Base-by-base conservation (phyloP, 163 green algal genomes). In the Prototheca stagnorum region DNA sequence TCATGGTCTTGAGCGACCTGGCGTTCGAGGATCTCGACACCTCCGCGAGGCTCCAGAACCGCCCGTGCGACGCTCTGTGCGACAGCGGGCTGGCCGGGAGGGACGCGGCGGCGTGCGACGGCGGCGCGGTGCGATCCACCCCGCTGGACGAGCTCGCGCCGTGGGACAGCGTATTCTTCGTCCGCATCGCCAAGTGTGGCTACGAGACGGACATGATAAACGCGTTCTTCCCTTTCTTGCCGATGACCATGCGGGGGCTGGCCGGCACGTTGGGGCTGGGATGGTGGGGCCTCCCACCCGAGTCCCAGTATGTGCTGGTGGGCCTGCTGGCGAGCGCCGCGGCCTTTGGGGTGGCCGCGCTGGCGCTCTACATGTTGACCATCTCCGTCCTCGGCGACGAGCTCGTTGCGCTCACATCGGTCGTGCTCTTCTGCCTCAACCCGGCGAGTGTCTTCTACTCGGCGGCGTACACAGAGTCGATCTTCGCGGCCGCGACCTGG, bases 141-240 rank as follows among this genome's bases (percentile, higher is more conserved):
- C 5, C 24, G 28, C 6, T 59, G 15, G 22, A 56, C 31, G 50
- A 14, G 22, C 42, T 68, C 35, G 40, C 77, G 1, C 64, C 86
- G 0, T 95, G 86, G 86, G 86, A 95, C 56, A 64, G 64, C 1
- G 78, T 87, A 0, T 86, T 89, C 49, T 89, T 88, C 44, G 41
- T 57, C 4, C 57, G 76, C 16, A 76, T 95, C 17, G 72, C 81
- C 1, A 22, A 51, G 5, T 77, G 68, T 36, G 85, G 85, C 17
- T 95, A 95, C 54, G 72, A 83, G 49, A 90, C 81, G 34, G 86
- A 95, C 53, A 78, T 92, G 44, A 79, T 73, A 36, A 75, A 82
- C 33, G 86, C 86, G 3, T 95, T 95, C 67, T 93, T 93, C 27
- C 86, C 86, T 0, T 35, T 80, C 2, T 28, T 92, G 11, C 81